Evolutionary conservation across 805 yeast species (phyloP).

Genomic region (Candida verbasci): DNA sequence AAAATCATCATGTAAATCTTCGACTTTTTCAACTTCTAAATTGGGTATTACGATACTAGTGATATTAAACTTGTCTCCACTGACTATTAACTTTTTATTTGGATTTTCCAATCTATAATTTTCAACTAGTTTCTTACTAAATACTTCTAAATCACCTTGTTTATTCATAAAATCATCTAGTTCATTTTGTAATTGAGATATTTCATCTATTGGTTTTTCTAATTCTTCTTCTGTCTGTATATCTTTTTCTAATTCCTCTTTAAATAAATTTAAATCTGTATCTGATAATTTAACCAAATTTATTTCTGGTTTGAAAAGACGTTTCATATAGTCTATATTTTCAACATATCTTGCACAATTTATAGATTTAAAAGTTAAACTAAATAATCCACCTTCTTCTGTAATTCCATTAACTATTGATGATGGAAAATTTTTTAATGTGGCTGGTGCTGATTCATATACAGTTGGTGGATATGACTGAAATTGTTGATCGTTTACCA

Average conservation of each 20-base stretch:
- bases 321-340: slow-evolving; percentile 27
- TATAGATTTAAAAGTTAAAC: slow-evolving; percentile 38
- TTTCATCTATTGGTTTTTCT: neutral
- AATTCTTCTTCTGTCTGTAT: slow-evolving; percentile 10
- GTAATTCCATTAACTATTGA: slow-evolving; percentile 38
- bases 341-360: slow-evolving; percentile 33
- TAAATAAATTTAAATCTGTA: slow-evolving; percentile 12
- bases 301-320: slow-evolving; percentile 15
- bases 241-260: slow-evolving; percentile 20
- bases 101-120: slow-evolving; percentile 14
- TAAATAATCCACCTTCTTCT: slow-evolving; percentile 36
- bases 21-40: slow-evolving; percentile 16
- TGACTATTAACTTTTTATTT: slow-evolving; percentile 13
- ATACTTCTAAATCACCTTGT: slow-evolving; percentile 13
- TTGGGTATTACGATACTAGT: slow-evolving; percentile 10
- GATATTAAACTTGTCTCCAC: slow-evolving; percentile 11
- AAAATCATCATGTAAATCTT: slow-evolving; percentile 14
- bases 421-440: slow-evolving; percentile 18
- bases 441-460: slow-evolving; percentile 12
- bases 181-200: slow-evolving; percentile 2
- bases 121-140: slow-evolving; percentile 12
- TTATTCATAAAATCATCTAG: slow-evolving; percentile 12
- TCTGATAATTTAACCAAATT: slow-evolving; percentile 11
- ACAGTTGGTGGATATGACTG: slow-evolving; percentile 9
- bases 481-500: neutral